phyloP scores from a whole-genome alignment of 495 filamentous ascomycete species.

The Neurospora intermedia region DNA sequence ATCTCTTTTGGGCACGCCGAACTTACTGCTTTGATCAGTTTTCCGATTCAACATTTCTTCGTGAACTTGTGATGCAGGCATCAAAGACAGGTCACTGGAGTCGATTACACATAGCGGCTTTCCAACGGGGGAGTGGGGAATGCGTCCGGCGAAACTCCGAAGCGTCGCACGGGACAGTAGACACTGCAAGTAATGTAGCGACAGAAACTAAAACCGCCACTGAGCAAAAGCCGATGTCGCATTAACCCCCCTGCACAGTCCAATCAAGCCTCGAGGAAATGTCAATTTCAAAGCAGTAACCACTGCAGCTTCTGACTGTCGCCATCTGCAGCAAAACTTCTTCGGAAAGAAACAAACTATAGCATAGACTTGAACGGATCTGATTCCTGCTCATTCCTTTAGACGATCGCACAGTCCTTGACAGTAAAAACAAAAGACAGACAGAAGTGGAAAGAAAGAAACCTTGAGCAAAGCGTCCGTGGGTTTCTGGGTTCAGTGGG shows the following conservation, averaged over 20 bases:
- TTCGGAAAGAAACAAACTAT: slow-evolving; percentile 8
- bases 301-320: neutral
- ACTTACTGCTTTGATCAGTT: too few relatives aligned
- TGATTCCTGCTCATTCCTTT: neutral
- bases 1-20: too few relatives aligned
- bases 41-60: too few relatives aligned
- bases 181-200: neutral
- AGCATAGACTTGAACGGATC: neutral
- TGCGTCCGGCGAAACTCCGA: neutral
- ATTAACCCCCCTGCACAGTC: slow-evolving; percentile 10
- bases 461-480: neutral
- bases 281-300: slow-evolving; percentile 28
- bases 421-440: neutral
- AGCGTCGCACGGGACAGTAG: neutral
- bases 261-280: neutral
- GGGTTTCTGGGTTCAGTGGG: neutral
- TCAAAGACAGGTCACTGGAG: too few relatives aligned
- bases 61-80: too few relatives aligned
- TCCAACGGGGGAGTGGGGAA: neutral
- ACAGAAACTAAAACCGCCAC: neutral
- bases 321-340: neutral
- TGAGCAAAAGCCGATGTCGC: slow-evolving; percentile 24
- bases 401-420: neutral
- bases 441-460: too few relatives aligned
- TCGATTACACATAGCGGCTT: neutral